Conservation (phyloP, 805 yeast species). For the Starmera caribaea region DNA sequence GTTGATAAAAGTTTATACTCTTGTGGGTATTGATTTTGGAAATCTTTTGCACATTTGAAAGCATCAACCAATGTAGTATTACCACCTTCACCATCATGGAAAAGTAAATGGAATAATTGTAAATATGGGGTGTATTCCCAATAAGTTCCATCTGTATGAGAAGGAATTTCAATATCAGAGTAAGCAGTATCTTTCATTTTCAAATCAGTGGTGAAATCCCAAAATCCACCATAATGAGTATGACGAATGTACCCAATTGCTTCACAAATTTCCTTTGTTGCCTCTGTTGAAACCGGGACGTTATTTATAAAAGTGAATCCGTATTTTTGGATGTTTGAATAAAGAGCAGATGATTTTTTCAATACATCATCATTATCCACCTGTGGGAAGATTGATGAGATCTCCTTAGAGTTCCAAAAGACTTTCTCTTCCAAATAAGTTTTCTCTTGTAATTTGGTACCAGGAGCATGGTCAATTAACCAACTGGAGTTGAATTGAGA, state of each 20-base stretch:
- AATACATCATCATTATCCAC: constrained; percentile 38
- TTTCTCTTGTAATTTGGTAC: constrained; percentile 24
- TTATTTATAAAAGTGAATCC: constrained; percentile 56
- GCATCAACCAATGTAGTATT: constrained; percentile 61
- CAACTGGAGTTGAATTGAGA: constrained; percentile 9
- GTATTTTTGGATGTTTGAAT: constrained; percentile 20
- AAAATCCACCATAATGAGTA: constrained; percentile 73
- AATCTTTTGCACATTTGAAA: constrained; percentile 44
- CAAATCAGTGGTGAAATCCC: constrained; percentile 68
- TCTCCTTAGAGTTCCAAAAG: constrained; percentile 35
- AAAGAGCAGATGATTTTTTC: constrained; percentile 10
- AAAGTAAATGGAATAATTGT: constrained; percentile 55
- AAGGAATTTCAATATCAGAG: constrained; percentile 52
- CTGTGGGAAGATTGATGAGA: constrained; percentile 15
- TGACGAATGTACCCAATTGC: constrained; percentile 51
- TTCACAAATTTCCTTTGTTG: constrained; percentile 47
- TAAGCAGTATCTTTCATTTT: constrained; percentile 64
- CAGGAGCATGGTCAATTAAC: constrained; percentile 12
- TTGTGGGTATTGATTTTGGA: constrained; percentile 37
- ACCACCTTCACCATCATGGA: constrained; percentile 61
- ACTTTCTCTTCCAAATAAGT: constrained; percentile 22
- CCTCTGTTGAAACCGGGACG: constrained; percentile 52
- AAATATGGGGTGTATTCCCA: constrained; percentile 68
- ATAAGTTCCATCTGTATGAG: constrained; percentile 69
- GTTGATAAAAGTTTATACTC: constrained; percentile 39